Evolutionary conservation across 2,329 filamentous ascomycete genomes (phyloP), one percentile per base, ranked within the genome.

Genomic region (Pleoardoris graminearum): DNA sequence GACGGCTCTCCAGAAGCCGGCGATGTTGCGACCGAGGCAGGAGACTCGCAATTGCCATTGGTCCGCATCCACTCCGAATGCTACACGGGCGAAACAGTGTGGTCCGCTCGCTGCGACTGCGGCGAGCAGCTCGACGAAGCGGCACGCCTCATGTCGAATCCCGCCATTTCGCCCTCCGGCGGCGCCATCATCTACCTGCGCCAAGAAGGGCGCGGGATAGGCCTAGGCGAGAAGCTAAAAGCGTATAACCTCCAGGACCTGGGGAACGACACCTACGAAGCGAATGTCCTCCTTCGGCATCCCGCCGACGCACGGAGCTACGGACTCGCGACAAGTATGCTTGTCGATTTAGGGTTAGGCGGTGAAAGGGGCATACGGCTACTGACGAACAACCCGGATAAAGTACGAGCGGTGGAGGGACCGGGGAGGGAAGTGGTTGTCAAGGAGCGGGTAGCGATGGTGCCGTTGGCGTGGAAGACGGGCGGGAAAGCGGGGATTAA

Each of bases 1-100:
- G 50, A 61, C 2, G 62, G 59, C 1, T 51, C 35, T 7, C 55
- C 57, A n/a, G 68, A 68, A 12, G 62, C 60, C 21, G 67, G 67
- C 23, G 65, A 68, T n/a, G 51, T 49, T 2, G 59, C 61, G 33
- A 36, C 12, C 25, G 59, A 68, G 7, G 55, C 66, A 0, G 66
- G 70, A 4, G 61, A 69, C 3, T 70, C 73, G 11, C 75, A 36
- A 16, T 6, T 88, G 1, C 90, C 94, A 0, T 79, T 99, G 33
- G 93, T 99, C 41, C 84, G 94, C 51, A 99, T 99, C 69, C 94
- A 99, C 74, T 96, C 90, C 3, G 94, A 99, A 75, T 99, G 94
- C 77, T 99, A 99, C 75, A 99, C 94, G 0, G 94, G 94, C 53
- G 94, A 99, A 79, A 99, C 94, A 0, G 94, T 95, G 1, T 97